A percentile compares a stretch with the other conserved stretches of the same genome.
phyloP scores from a whole-genome alignment of 495 filamentous ascomycete species.

The Trichoderma orchidacearum region DNA sequence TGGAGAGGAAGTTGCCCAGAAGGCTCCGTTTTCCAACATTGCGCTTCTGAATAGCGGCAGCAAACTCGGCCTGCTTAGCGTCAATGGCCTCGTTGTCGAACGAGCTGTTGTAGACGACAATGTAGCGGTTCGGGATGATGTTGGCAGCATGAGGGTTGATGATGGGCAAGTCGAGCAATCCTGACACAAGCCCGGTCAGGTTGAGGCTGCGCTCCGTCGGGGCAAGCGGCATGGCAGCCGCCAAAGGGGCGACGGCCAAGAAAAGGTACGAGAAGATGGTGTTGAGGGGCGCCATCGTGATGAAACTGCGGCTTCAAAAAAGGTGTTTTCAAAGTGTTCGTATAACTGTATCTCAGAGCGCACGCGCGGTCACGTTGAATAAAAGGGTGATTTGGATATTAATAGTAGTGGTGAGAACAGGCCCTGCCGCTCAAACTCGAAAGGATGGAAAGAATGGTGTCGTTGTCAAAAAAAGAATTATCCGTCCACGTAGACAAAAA shows the following conservation, averaged over 20 bases:
- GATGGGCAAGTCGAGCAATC: slow-evolving; percentile 27
- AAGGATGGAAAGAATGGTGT: neutral
- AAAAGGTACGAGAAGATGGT: neutral
- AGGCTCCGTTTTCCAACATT: slow-evolving; percentile 30
- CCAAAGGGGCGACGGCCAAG: neutral
- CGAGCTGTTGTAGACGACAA: slow-evolving; percentile 37
- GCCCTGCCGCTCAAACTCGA: neutral
- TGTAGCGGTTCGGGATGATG: slow-evolving; percentile 30
- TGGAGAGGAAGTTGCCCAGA: slow-evolving; percentile 24
- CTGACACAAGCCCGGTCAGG: neutral
- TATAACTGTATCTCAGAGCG: too few relatives aligned
- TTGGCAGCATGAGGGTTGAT: slow-evolving; percentile 24
- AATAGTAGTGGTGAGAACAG: neutral
- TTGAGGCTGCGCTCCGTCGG: neutral
- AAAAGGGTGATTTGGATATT: neutral
- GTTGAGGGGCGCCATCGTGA: neutral
- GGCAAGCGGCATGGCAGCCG: neutral
- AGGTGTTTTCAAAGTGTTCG: too few relatives aligned
- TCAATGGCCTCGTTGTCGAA: slow-evolving; percentile 23
- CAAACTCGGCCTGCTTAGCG: slow-evolving; percentile 25
- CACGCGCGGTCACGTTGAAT: too few relatives aligned
- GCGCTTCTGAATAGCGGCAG: slow-evolving; percentile 28
- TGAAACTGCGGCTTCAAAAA: too few relatives aligned
- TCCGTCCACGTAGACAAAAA: neutral
- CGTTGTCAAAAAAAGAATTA: neutral